These are phyloP conservation scores for Kwoniella sp. DNA, from an alignment of 768 basidiomycete species.

Conservation along the genomic window DNA sequence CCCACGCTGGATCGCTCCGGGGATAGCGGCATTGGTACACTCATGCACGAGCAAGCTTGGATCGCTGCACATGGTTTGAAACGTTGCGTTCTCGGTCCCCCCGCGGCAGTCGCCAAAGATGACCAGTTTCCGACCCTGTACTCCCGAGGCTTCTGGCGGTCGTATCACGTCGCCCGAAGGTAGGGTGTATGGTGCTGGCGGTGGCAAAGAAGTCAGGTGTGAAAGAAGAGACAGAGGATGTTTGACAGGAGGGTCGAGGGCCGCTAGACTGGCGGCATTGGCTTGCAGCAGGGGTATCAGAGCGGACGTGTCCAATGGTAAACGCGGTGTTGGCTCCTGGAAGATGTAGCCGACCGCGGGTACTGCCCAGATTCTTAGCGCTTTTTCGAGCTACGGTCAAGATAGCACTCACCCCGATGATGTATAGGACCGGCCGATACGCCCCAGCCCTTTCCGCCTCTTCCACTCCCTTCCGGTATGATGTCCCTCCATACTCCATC, in stretches of 20 bases:
- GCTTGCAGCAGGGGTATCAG: conserved; percentile 39
- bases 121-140: conserved; percentile 35
- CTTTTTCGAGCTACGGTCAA: too few relatives aligned
- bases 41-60: conserved; percentile 47
- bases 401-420: conserved; percentile 40
- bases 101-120: conserved; percentile 48
- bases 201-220: conserved; percentile 33
- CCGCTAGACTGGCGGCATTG: conserved; percentile 33
- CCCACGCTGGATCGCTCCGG: conserved; percentile 62
- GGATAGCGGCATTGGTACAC: conserved; percentile 48
- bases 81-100: conserved; percentile 36
- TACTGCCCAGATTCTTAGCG: too few relatives aligned
- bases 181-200: conserved; percentile 37
- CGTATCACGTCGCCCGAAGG: conserved; percentile 39
- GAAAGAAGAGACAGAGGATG: conserved; percentile 44
- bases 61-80: conserved; percentile 35
- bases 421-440: conserved; percentile 47
- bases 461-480: conserved; percentile 29
- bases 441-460: conserved; percentile 35
- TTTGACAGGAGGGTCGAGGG: conserved; percentile 34
- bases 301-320: conserved; percentile 35
- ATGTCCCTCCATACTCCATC: conserved; percentile 44
- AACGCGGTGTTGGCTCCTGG: conserved; percentile 38
- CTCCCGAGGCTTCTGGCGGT: conserved; percentile 31
- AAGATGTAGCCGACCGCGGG: conserved; percentile 44